phyloP scores from a whole-genome alignment of 140 eudicot genomes.

The Flaveria floridana region DNA sequence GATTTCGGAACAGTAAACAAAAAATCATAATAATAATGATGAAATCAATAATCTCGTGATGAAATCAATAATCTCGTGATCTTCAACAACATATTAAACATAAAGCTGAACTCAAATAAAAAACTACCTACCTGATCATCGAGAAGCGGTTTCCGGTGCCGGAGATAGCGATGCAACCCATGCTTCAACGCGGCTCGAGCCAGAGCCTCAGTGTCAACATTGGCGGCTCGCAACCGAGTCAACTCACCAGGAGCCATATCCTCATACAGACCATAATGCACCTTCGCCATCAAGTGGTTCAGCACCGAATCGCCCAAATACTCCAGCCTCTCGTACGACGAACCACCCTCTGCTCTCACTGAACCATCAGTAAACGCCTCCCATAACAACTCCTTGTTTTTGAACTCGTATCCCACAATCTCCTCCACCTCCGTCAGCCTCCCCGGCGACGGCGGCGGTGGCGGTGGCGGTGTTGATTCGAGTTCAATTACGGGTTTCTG shows the following conservation, averaged over 20 bases:
- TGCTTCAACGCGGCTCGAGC: conserved; percentile 54
- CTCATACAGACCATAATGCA: conserved; percentile 39
- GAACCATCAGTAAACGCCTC: conserved; percentile 59
- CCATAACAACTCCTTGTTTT: conserved; percentile 36
- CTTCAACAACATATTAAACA: background rate
- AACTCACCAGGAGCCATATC: conserved; percentile 50
- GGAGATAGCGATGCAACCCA: conserved; percentile 41
- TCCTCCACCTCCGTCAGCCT: conserved; percentile 35
- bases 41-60: no score
- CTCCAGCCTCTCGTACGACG: conserved; percentile 55
- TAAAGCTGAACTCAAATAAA: no score
- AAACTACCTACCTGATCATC: conserved; percentile 25
- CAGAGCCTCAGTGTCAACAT: conserved; percentile 69
- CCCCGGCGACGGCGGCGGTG: background rate
- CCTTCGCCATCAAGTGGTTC: conserved; percentile 34
- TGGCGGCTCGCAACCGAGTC: conserved; percentile 62
- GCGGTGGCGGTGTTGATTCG: background rate
- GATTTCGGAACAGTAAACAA: no score
- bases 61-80: no score
- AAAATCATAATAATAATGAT: no score
- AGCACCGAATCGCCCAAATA: conserved; percentile 62
- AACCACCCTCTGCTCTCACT: background rate
- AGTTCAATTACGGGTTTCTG: background rate
- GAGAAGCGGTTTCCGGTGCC: conserved; percentile 45
- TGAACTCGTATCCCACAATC: conserved; percentile 42